Conservation (phyloP, 169 alveolate genomes). For the Cryptosporidium viatorum region DNA sequence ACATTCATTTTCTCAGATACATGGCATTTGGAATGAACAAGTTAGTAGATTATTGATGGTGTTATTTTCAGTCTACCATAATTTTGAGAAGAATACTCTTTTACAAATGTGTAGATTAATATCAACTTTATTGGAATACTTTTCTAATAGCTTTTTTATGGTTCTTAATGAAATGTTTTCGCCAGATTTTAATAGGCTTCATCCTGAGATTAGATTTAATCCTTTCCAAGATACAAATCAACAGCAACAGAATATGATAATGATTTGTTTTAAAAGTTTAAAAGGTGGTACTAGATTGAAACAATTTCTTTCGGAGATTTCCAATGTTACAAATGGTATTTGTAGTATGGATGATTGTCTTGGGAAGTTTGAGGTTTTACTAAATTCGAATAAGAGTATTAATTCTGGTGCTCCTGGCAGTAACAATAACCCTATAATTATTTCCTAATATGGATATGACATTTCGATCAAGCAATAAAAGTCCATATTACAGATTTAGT, state of each 20-base stretch:
- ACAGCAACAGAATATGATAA: constrained; percentile 10
- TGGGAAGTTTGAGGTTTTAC: constrained; percentile 9
- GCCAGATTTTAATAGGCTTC: not conserved
- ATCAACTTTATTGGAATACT: constrained; percentile 28
- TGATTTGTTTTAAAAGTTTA: constrained; percentile 9
- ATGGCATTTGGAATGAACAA: constrained; percentile 31
- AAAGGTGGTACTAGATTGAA: constrained; percentile 35
- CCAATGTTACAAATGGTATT: constrained; percentile 47
- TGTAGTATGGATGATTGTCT: constrained; percentile 25
- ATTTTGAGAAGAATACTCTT: constrained; percentile 37
- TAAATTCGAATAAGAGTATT: not conserved
- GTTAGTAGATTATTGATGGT: constrained; percentile 2
- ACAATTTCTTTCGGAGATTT: constrained; percentile 43
- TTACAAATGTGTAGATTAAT: constrained; percentile 36
- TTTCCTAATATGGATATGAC: not conserved
- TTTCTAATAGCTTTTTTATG: constrained; percentile 25
- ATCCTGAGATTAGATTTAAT: constrained; percentile 42
- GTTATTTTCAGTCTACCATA: constrained; percentile 26
- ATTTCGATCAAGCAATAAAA: not conserved
- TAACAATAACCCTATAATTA: constrained; percentile 12
- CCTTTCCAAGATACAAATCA: constrained; percentile 43
- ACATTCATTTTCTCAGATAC: constrained; percentile 10
- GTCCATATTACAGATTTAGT: not conserved
- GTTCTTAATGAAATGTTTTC: constrained; percentile 49
- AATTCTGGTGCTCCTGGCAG: not conserved